phyloP scores from a whole-genome alignment of 1,284 basidiomycete species.

The Boletus sp. region DNA sequence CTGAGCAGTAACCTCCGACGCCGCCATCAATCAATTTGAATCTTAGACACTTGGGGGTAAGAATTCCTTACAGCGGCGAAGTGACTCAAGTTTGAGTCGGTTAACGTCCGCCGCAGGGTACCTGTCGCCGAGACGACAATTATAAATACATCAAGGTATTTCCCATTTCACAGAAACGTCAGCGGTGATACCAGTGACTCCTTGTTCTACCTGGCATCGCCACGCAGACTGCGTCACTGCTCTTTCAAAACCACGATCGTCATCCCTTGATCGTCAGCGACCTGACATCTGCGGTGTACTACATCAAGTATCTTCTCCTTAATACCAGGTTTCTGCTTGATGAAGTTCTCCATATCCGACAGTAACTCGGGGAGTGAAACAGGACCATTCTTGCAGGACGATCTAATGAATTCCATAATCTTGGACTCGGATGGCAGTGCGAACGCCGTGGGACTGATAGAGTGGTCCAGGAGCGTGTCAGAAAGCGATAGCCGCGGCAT shows the following conservation, averaged over 20 bases:
- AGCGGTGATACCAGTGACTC: neutral
- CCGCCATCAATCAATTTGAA: slow-evolving; percentile 16
- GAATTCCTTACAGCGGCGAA: neutral
- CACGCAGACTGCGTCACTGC: slow-evolving; percentile 33
- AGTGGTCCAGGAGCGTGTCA: slow-evolving; percentile 29
- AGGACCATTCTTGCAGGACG: slow-evolving; percentile 54
- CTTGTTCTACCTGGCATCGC: neutral
- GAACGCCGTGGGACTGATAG: slow-evolving; percentile 50
- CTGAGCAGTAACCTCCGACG: slow-evolving; percentile 24
- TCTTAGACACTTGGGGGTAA: neutral
- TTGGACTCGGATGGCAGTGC: slow-evolving; percentile 68
- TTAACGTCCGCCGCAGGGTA: neutral
- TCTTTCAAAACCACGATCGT: slow-evolving; percentile 63
- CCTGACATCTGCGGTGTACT: slow-evolving; percentile 57
- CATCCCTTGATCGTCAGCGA: slow-evolving; percentile 54
- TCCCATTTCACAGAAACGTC: neutral
- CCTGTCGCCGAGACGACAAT: slow-evolving; percentile 7
- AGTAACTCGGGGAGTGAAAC: slow-evolving; percentile 62
- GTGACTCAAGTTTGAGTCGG: slow-evolving; percentile 4
- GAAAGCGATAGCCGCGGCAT: slow-evolving; percentile 53
- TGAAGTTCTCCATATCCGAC: slow-evolving; percentile 48
- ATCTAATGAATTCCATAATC: slow-evolving; percentile 59
- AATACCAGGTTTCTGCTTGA: slow-evolving; percentile 65
- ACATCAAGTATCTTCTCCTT: slow-evolving; percentile 75
- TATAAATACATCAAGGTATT: slow-evolving; percentile 7